These are phyloP conservation scores for Begonia peltatifolia DNA, from an alignment of 306 rosid genomes.

Conservation along the genomic window DNA sequence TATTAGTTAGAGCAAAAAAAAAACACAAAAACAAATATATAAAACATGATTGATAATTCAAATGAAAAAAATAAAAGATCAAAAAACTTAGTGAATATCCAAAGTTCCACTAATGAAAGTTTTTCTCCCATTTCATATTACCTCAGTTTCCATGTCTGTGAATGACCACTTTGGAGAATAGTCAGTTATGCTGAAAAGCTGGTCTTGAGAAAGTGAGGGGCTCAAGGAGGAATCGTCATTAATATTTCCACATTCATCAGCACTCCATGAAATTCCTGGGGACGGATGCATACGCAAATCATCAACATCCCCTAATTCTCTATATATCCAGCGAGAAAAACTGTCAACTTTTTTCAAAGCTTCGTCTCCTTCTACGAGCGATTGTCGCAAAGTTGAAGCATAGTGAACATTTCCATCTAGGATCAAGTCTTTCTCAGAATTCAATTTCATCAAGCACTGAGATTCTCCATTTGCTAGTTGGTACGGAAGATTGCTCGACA, in stretches of 20 bases:
- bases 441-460: slow-evolving; percentile 12
- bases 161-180: slow-evolving; percentile 74
- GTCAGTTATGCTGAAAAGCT: slow-evolving; percentile 60
- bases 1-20: not conserved
- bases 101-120: not conserved
- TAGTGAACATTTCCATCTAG: slow-evolving; percentile 37
- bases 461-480: slow-evolving; percentile 30
- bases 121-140: slow-evolving; percentile 13
- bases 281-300: slow-evolving; percentile 64
- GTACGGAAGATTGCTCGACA: slow-evolving; percentile 17
- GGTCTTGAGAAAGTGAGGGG: slow-evolving; percentile 84
- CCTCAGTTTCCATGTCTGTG: slow-evolving; percentile 58
- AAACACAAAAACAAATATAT: not conserved
- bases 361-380: slow-evolving; percentile 49
- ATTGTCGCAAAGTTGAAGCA: slow-evolving; percentile 34
- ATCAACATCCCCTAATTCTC: slow-evolving; percentile 70
- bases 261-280: slow-evolving; percentile 66
- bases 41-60: not conserved
- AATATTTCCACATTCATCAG: slow-evolving; percentile 53
- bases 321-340: slow-evolving; percentile 71
- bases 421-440: slow-evolving; percentile 22
- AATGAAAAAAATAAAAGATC: not conserved
- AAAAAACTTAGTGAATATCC: slow-evolving; percentile 1
- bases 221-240: slow-evolving; percentile 61
- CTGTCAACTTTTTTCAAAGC: slow-evolving; percentile 86